Conservation (phyloP, 2,329 filamentous ascomycete genomes). For the Diaporthe citrichinensis region DNA sequence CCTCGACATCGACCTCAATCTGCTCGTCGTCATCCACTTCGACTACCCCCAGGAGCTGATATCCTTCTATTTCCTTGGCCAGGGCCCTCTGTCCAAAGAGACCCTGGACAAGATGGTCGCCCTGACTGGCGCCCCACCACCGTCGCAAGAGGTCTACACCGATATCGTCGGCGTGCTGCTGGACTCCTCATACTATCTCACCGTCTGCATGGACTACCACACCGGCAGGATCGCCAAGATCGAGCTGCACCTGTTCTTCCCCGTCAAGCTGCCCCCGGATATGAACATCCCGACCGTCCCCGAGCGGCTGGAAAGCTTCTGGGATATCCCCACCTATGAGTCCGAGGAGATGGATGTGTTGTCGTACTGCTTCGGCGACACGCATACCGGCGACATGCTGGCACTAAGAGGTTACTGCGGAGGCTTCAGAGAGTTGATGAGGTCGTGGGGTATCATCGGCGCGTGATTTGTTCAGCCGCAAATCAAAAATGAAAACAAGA, state of each 20-base stretch:
- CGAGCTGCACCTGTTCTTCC: constrained; percentile 42
- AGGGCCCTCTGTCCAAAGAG: constrained; percentile 38
- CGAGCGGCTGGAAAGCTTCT: constrained; percentile 33
- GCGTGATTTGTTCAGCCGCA: constrained; percentile 14
- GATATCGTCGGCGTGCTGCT: constrained; percentile 39
- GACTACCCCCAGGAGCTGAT: constrained; percentile 25
- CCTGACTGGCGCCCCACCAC: constrained; percentile 36
- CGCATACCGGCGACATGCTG: constrained; percentile 20
- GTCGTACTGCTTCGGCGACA: constrained; percentile 39
- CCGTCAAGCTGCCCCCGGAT: constrained; percentile 39
- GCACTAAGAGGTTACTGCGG: constrained; percentile 40
- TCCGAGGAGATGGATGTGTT: constrained; percentile 39
- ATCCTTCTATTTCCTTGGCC: constrained; percentile 35
- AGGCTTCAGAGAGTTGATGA: constrained; percentile 38
- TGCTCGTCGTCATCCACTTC: constrained; percentile 33
- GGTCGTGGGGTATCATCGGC: constrained; percentile 37
- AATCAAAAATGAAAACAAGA: background rate
- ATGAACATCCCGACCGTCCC: constrained; percentile 38
- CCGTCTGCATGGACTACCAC: constrained; percentile 35
- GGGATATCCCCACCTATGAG: constrained; percentile 38
- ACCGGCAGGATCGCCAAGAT: constrained; percentile 33
- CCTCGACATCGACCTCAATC: constrained; percentile 21
- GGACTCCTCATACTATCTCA: constrained; percentile 36
- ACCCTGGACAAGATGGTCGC: constrained; percentile 29
- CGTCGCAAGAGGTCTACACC: constrained; percentile 28